Conservation (phyloP, 148 eudicot species). For the Camellia sinensis region DNA sequence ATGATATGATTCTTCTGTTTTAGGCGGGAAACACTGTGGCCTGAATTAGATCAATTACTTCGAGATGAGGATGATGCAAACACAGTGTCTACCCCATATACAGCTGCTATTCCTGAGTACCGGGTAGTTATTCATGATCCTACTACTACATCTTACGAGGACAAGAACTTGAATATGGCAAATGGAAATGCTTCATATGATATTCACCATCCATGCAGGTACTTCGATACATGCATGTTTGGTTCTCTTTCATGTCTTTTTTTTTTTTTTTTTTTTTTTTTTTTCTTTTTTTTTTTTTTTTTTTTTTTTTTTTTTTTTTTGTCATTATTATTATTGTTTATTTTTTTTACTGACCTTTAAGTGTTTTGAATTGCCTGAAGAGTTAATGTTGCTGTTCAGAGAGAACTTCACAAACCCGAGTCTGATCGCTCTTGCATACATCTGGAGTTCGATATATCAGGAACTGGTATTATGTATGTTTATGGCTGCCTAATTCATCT, state of each 20-base stretch:
- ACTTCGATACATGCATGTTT: conserved; percentile 11
- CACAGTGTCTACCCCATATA: conserved; percentile 66
- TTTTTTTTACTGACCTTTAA: conserved; percentile 10
- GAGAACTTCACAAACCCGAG: conserved; percentile 77
- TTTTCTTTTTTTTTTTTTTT: neutral
- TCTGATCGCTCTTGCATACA: conserved; percentile 94
- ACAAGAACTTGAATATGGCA: conserved; percentile 28
- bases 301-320: neutral
- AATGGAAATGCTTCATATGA: conserved; percentile 70
- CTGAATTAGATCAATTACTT: conserved; percentile 69
- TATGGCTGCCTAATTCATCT: neutral
- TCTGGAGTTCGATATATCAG: conserved; percentile 76
- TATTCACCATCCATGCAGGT: conserved; percentile 96
- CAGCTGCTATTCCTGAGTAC: conserved; percentile 70
- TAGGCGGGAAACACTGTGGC: conserved; percentile 82
- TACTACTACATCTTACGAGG: conserved; percentile 29
- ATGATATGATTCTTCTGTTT: conserved; percentile 14
- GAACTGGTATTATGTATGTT: conserved; percentile 66
- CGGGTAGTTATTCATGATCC: conserved; percentile 66
- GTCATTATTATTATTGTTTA: too few species aligned
- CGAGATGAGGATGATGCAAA: conserved; percentile 55
- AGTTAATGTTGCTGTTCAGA: conserved; percentile 66
- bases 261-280: neutral
- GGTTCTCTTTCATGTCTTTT: neutral
- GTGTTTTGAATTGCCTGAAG: conserved; percentile 34